Base-by-base conservation (phyloP, 257 asterid species). In the Mentha longifolia region DNA sequence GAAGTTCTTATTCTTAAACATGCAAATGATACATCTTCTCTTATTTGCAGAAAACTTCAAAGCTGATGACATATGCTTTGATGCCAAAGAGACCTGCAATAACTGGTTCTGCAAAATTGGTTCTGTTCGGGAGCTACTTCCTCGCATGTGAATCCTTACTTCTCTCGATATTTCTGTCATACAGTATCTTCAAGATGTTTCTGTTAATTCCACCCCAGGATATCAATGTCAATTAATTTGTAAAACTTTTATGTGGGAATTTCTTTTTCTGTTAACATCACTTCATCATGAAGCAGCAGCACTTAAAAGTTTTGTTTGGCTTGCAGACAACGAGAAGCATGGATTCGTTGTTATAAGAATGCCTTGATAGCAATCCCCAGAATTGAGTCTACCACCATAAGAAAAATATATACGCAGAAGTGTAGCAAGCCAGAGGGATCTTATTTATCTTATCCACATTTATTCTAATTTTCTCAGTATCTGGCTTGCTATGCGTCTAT, bases 81-180 rank as follows among this genome's bases (percentile, higher is more conserved):
- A 88, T 67, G 97, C 98, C 78, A 92, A 88, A 86, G 98, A 90
- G 80, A 92, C 92, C 67, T 88, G 98, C 89, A 75, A 84, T 76
- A 92, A 92, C 80, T 92, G 98, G 96, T 89, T 92, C 84, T 79
- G 86, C 84, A 89, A 89, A 87, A 75, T 92, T 58, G 91, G 92
- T 68, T 81, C 94, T 25, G 79, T 89, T 77, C 86, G 77, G 28
- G 96, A 89, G 79, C 89, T 92, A 51, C 86, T 92, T 75, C 97
- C 98, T 64, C 96, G 96, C 89, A 87, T 92, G 98, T 92, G 79
- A 92, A 58, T 84, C 63, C 76, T 77, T 79, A 65, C 51, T 65
- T 57, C 73, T 60, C 69, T 65, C 52, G 22, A 69, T 41, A 47
- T 30, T 65, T 68, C 35, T 64, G 13, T 59, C 74, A 6, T 62